A percentile compares a stretch with the other conserved stretches of the same genome.
Conservation (phyloP, 306 rosid genomes). For the Canavalia ensiformis region DNA sequence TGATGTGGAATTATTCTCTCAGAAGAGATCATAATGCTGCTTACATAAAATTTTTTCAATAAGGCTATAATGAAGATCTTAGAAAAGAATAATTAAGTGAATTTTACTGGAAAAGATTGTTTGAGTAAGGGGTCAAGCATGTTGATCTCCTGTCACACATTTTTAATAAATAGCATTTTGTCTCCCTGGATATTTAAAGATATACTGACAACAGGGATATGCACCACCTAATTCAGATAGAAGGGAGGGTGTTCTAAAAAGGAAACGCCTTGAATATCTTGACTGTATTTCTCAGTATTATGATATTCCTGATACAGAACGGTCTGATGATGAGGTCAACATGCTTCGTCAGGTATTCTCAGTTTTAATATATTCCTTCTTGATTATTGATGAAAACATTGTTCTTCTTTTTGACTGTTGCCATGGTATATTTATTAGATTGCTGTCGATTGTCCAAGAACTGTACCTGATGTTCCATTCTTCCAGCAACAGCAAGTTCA, state of each 20-base stretch:
- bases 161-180: constrained; percentile 21
- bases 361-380: constrained; percentile 3
- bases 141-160: constrained; percentile 37
- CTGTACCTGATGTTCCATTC: constrained; percentile 90
- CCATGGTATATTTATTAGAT: constrained; percentile 58
- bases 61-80: not conserved
- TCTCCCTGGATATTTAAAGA: constrained; percentile 68
- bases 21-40: constrained; percentile 21
- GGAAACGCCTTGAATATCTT: constrained; percentile 88
- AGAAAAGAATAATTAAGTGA: constrained; percentile 36
- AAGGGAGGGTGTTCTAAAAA: constrained; percentile 85
- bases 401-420: constrained; percentile 40
- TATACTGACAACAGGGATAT: constrained; percentile 97
- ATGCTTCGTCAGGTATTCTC: constrained; percentile 88
- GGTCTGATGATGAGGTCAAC: constrained; percentile 89
- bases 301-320: constrained; percentile 78
- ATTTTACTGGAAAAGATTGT: not conserved
- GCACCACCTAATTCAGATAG: constrained; percentile 98
- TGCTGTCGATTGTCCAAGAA: constrained; percentile 90
- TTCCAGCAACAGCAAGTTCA: constrained; percentile 89
- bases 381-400: constrained; percentile 25
- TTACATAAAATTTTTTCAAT: constrained; percentile 40
- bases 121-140: constrained; percentile 25
- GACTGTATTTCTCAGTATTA: constrained; percentile 83
- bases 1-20: constrained; percentile 21